These are phyloP conservation scores for Gyrodon lividus DNA, from an alignment of 768 basidiomycete species.

Conservation along the genomic window DNA sequence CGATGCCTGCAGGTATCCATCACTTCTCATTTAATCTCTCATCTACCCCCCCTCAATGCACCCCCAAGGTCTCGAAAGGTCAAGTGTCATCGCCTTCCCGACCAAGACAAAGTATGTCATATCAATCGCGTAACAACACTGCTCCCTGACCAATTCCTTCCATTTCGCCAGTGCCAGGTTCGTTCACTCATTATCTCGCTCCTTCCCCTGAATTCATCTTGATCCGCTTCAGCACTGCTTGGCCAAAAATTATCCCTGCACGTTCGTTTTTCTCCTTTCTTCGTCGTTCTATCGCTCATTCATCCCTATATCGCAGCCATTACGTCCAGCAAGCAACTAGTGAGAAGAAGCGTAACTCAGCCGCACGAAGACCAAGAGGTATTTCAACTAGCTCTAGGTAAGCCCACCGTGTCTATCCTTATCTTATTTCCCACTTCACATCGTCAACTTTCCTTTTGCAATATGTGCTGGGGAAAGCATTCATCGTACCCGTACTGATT, in stretches of 20 bases:
- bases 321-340: constrained; percentile 81
- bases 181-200: constrained; percentile 15
- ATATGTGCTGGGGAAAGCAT: constrained; percentile 21
- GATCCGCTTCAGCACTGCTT: constrained; percentile 64
- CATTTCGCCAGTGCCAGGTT: constrained; percentile 63
- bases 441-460: not conserved
- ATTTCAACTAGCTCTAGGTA: constrained; percentile 52
- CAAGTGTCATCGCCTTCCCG: constrained; percentile 80
- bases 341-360: constrained; percentile 72
- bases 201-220: constrained; percentile 7
- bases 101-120: constrained; percentile 71
- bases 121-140: constrained; percentile 7
- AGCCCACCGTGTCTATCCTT: constrained; percentile 18
- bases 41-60: constrained; percentile 6
- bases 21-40: not conserved
- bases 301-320: constrained; percentile 46
- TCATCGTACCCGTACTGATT: constrained; percentile 29
- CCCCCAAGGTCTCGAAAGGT: constrained; percentile 84
- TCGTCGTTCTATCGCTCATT: constrained; percentile 16
- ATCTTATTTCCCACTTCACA: constrained; percentile 8
- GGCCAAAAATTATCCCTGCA: constrained; percentile 89
- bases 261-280: constrained; percentile 51
- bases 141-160: constrained; percentile 13
- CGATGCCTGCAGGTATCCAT: constrained; percentile 79
- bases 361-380: constrained; percentile 65